Evolutionary conservation across 2,329 filamentous ascomycete genomes (phyloP).

Genomic region (Claviceps digitariae): DNA sequence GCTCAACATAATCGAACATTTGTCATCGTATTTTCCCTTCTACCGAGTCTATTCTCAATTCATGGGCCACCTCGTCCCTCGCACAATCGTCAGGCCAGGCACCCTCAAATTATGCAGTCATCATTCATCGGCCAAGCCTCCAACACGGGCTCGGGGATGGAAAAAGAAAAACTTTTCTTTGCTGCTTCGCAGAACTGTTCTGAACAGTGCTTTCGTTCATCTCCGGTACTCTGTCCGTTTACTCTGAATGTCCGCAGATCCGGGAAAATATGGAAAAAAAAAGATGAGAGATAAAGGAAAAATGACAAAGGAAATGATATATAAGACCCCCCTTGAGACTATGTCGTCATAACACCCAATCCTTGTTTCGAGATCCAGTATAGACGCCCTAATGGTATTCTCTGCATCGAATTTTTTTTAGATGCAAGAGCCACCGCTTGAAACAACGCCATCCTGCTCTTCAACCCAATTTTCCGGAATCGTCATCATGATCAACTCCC

Average conservation of each 20-base stretch:
- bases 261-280: slow-evolving; percentile 7
- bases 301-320: slow-evolving; percentile 7
- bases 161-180: slow-evolving; percentile 10
- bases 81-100: slow-evolving; percentile 7
- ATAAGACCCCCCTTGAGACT: slow-evolving; percentile 1
- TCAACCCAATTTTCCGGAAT: slow-evolving; percentile 3
- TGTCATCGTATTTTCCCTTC: slow-evolving; percentile 18
- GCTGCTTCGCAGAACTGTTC: slow-evolving; percentile 19
- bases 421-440: slow-evolving; percentile 4
- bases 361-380: slow-evolving; percentile 2
- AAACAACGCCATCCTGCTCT: slow-evolving; percentile 5
- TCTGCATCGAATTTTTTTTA: slow-evolving; percentile 1
- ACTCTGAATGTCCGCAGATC: slow-evolving; percentile 19
- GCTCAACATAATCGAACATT: neutral
- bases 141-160: slow-evolving; percentile 13
- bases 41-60: slow-evolving; percentile 25
- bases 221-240: slow-evolving; percentile 11
- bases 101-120: slow-evolving; percentile 10
- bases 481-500: slow-evolving; percentile 1
- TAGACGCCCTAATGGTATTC: slow-evolving; percentile 1
- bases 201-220: slow-evolving; percentile 15
- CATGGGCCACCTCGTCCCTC: slow-evolving; percentile 14
- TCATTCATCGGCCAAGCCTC: slow-evolving; percentile 15
- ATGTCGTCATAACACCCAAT: slow-evolving; percentile 1
- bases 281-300: slow-evolving; percentile 8